phyloP scores from a whole-genome alignment of 2,329 filamentous ascomycete genomes.

The Pseudogymnoascus sp. region DNA sequence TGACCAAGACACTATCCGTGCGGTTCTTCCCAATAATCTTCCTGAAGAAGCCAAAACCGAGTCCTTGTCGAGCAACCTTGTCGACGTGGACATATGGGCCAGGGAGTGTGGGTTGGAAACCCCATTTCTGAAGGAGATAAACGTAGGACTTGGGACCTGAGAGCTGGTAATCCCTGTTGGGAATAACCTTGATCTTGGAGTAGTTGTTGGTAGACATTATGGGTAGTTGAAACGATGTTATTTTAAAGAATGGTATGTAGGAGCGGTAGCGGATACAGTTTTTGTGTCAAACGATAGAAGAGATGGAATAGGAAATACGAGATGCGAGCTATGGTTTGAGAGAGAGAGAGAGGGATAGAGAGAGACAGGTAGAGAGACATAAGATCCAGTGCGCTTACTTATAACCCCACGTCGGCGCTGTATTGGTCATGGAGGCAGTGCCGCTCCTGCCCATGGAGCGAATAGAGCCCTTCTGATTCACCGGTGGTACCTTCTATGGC shows the following conservation, averaged over 20 bases:
- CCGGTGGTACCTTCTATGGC: background rate
- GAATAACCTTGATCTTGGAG: conserved; percentile 40
- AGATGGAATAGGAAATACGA: background rate
- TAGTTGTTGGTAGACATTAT: conserved; percentile 25
- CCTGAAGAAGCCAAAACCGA: conserved; percentile 40
- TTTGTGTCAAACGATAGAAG: background rate
- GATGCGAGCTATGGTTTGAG: background rate
- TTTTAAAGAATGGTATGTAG: background rate
- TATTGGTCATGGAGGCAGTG: background rate
- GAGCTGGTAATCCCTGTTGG: conserved; percentile 50
- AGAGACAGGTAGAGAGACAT: background rate
- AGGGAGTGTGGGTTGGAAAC: conserved; percentile 51
- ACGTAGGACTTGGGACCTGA: conserved; percentile 57
- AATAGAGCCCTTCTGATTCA: background rate
- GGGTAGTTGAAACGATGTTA: background rate
- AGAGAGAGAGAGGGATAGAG: background rate
- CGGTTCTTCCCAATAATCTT: conserved; percentile 40
- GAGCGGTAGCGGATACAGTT: background rate
- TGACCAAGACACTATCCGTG: conserved; percentile 39
- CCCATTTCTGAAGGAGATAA: conserved; percentile 51
- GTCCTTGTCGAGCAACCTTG: conserved; percentile 26
- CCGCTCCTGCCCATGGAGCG: background rate
- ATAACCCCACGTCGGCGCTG: background rate
- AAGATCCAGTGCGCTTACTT: background rate
- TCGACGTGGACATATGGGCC: conserved; percentile 51